Percentiles rank a stretch among this genome's conserved stretches.
Evolutionary conservation across 805 yeast genomes (phyloP).

Genomic region (Zygosaccharomyces bailii): DNA sequence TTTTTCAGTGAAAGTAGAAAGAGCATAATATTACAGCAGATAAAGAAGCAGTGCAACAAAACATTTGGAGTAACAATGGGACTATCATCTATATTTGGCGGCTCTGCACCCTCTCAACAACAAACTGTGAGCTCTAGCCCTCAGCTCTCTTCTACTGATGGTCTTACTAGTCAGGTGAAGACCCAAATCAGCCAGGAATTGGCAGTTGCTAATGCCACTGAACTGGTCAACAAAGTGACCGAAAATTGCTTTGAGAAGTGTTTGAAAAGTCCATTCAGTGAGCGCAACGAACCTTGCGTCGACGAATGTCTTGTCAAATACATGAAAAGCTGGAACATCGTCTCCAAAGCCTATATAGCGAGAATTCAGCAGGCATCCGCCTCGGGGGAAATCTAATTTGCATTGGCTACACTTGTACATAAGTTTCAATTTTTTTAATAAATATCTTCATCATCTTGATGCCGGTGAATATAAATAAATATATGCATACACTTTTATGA

Average conservation of each 20-base stretch:
- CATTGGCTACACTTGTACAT: constrained; percentile 10
- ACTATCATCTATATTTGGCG: constrained; percentile 33
- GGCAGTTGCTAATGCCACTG: constrained; percentile 89
- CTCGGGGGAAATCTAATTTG: constrained; percentile 31
- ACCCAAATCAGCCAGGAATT: constrained; percentile 73
- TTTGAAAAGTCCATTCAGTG: constrained; percentile 55
- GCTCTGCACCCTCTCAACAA: constrained; percentile 28
- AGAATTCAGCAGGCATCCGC: constrained; percentile 61
- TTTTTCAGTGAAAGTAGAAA: too few relatives aligned
- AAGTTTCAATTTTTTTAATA: not conserved
- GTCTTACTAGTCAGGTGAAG: constrained; percentile 61
- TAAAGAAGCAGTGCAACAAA: too few relatives aligned
- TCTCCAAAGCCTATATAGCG: constrained; percentile 70
- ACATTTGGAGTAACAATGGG: constrained; percentile 30
- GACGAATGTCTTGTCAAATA: constrained; percentile 79
- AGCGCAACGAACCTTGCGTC: constrained; percentile 63
- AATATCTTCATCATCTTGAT: constrained; percentile 4
- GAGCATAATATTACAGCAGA: too few relatives aligned
- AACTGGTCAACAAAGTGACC: constrained; percentile 77
- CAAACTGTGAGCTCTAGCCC: constrained; percentile 22
- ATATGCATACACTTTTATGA: constrained; percentile 6
- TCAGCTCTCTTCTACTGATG: constrained; percentile 32
- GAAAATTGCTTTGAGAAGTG: constrained; percentile 86
- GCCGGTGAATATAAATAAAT: constrained; percentile 16
- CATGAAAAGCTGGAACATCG: constrained; percentile 85